Conservation (phyloP, 495 filamentous ascomycete species). For the Podospora anserina region DNA sequence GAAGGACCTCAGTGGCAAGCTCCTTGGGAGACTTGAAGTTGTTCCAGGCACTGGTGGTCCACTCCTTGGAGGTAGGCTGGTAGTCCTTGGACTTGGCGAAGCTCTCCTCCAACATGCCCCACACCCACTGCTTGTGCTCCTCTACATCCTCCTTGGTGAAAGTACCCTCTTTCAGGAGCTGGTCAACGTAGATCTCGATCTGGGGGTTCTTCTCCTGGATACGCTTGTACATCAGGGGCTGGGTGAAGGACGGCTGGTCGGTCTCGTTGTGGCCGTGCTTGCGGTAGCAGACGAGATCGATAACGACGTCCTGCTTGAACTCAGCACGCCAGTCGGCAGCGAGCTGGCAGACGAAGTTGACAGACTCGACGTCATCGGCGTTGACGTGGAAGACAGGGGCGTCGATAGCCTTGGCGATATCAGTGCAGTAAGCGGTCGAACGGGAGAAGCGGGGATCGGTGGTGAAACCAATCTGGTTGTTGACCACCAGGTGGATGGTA, state of each 20-base stretch:
- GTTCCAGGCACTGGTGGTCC: conserved; percentile 98
- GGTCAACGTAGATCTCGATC: conserved; percentile 82
- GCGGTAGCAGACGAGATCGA: conserved; percentile 97
- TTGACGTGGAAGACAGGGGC: conserved; percentile 99
- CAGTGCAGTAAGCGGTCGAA: conserved; percentile 97
- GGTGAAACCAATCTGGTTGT: conserved; percentile 99
- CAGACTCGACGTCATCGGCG: conserved; percentile 93
- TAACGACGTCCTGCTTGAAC: conserved; percentile 95
- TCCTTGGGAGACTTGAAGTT: conserved; percentile 99
- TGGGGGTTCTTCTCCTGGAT: conserved; percentile 75
- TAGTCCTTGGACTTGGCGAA: conserved; percentile 97
- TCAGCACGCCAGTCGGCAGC: conserved; percentile 96
- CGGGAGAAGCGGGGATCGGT: conserved; percentile 97
- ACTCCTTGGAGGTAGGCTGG: conserved; percentile 92
- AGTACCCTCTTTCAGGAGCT: conserved; percentile 82
- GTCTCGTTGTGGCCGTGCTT: conserved; percentile 99
- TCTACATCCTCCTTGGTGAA: conserved; percentile 98
- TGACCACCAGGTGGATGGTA: conserved; percentile 94
- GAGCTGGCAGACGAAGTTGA: conserved; percentile 96
- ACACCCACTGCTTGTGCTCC: conserved; percentile 99
- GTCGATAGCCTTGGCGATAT: conserved; percentile 98
- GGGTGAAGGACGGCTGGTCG: conserved; percentile 98
- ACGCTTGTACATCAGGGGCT: conserved; percentile 98
- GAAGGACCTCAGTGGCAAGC: conserved; percentile 87
- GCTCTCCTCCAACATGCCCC: conserved; percentile 97